phyloP scores from a whole-genome alignment of 257 asterid species.

The Capsicum baccatum region DNA sequence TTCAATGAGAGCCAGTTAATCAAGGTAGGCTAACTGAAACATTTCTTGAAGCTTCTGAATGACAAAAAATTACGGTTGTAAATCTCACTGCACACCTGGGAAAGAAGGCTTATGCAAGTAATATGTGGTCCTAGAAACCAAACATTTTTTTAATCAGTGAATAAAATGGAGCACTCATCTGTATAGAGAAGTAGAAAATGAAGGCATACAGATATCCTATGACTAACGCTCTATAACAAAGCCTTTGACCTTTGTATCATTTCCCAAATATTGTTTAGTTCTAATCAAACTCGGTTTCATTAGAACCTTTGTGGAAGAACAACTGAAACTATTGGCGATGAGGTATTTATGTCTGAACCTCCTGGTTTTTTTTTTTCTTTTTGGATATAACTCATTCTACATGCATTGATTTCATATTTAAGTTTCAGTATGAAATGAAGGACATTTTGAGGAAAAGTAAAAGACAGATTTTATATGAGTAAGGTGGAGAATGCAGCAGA shows the following conservation, averaged over 20 bases:
- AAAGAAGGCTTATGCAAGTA: conserved; percentile 9
- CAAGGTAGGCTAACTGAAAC: background rate
- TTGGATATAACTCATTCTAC: background rate
- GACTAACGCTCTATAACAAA: conserved; percentile 39
- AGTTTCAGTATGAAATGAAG: conserved; percentile 13
- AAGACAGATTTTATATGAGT: background rate
- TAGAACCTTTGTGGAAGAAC: conserved; percentile 57
- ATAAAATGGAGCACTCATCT: background rate
- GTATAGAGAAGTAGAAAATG: background rate
- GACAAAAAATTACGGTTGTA: background rate
- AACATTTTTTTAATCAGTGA: background rate
- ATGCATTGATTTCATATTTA: background rate
- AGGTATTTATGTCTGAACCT: background rate
- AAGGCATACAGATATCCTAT: background rate
- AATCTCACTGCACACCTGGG: background rate
- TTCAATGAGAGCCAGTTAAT: background rate
- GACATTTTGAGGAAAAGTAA: background rate
- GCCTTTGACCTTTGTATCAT: conserved; percentile 49
- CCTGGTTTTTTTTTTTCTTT: background rate
- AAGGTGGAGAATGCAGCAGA: background rate
- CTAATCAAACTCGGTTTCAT: conserved; percentile 49
- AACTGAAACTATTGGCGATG: background rate
- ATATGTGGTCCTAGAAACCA: background rate
- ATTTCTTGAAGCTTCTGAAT: background rate
- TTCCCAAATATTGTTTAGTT: conserved; percentile 47